Evolutionary conservation across 495 filamentous ascomycete genomes (phyloP), one percentile per base, ranked within the genome.

Genomic region (Lichina pygmaea): DNA sequence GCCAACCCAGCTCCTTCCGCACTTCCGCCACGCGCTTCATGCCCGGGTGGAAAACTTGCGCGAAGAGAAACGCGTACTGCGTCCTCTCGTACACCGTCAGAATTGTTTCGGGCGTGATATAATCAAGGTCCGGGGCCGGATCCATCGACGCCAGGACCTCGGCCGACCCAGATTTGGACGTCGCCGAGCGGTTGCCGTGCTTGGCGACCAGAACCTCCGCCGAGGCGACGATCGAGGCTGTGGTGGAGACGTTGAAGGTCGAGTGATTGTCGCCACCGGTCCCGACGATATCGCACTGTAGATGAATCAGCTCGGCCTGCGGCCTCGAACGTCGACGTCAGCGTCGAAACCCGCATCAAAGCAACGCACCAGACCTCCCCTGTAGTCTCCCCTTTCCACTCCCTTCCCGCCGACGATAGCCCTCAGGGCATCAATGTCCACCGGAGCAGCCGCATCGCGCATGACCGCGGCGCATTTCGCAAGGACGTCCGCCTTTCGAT

Each of bases 161-260:
- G 31, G 91, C 89, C 11, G 86, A 92, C 34, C 91, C 91, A 6
- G 91, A 95, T 47, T 83, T 77, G 12, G 86, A 94, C 11, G 91
- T 94, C 7, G 84, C 83, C n/a, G 89, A 84, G 45, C 75, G 73
- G 63, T 95, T 95, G 47, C 91, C 91, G 63, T 99, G 89, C 60
- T 99, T 97, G 46, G 78, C 79, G 44, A 92, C 66, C 41, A 89
- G 63, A 13, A 94, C 68, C 10, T 83, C 61, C 12, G 79, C 73
- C 6, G 85, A 86, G 47, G 80, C 85, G 41, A 99, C 66, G 54
- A 99, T 92, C 6, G 85, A 92, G 5, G 91, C 71, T 7, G 86
- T 92, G 4, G 89, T 95, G 51, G 76, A 83, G 57, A 99, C 82
- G 58, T 99, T 99, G 72, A 93, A 95, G 15, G 91, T 99, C 57